Base-by-base conservation (phyloP, 108 stramenopile species). In the Discostella stelligeroides region DNA sequence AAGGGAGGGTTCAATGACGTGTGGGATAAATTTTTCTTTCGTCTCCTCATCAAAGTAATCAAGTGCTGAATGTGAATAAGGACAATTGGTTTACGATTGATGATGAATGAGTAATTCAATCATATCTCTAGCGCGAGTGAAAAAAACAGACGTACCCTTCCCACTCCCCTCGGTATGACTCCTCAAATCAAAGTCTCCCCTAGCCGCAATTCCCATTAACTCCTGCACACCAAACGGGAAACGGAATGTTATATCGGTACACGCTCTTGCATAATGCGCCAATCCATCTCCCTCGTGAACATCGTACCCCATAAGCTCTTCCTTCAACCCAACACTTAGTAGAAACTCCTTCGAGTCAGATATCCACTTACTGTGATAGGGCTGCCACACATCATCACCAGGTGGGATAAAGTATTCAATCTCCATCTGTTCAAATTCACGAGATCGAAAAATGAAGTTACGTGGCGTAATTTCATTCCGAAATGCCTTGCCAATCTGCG, bases 351-450 rank as follows among this genome's bases (percentile, higher is more conserved):
- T 85, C 21, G 86, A 83, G 39, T 82, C 86, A 8, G 79, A 80
- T 58, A 98, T 85, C 98, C 98, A 99, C 55, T 85, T 63, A 41
- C 95, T 68, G 63, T 97, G 94, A 50, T 73, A 81, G 45, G 65
- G 75, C 37, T 80, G 72, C 96, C 96, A 97, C 0, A 88, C 92
- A 60, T 93, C 92, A 63, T 93, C 95, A 15, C 84, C 92, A 0
- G 90, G 93, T 45, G 83, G 85, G 57, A 94, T 93, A 63, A 98
- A 98, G 70, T 94, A 96, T 73, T 98, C 94, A 30, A 98, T 87
- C 74, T 99, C 98, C 95, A 96, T 95, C 83, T 99, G 98, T 80
- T 98, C 97, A 68, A 99, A 99, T 79, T 99, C 98, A 10, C 98
- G 84, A n/a, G 83, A 81, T 53, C 97, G 95, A 71, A 98, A 99